Evolutionary conservation across 1,139 yeast species (phyloP).

Genomic region (Taphrina sp.): DNA sequence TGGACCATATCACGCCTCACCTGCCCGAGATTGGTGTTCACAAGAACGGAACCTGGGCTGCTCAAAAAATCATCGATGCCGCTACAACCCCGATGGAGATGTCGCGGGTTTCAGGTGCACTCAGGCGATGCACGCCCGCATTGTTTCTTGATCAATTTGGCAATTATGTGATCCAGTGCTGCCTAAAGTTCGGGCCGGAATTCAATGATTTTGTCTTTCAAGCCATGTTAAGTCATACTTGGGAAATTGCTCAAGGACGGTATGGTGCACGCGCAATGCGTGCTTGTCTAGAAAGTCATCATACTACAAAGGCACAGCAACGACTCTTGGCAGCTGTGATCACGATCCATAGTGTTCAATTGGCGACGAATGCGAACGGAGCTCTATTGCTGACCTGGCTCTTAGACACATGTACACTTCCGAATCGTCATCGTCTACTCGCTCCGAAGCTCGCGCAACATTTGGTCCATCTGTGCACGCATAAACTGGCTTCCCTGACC

Average conservation of each 20-base stretch:
- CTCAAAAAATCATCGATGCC: constrained; percentile 87
- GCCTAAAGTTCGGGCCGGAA: constrained; percentile 82
- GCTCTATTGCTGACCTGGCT: constrained; percentile 90
- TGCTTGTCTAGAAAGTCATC: constrained; percentile 81
- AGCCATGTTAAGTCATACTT: constrained; percentile 71
- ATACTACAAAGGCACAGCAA: constrained; percentile 64
- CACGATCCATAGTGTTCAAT: constrained; percentile 71
- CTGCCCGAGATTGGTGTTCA: constrained; percentile 91
- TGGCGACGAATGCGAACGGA: constrained; percentile 83
- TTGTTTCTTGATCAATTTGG: constrained; percentile 94
- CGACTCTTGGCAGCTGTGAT: constrained; percentile 76
- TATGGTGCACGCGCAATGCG: constrained; percentile 95
- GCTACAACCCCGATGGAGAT: constrained; percentile 69
- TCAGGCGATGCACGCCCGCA: constrained; percentile 79
- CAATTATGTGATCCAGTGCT: constrained; percentile 91
- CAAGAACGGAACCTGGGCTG: constrained; percentile 99
- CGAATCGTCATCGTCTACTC: constrained; percentile 56
- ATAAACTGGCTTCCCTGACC: constrained; percentile 82
- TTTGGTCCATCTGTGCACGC: constrained; percentile 67
- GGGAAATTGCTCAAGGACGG: constrained; percentile 81
- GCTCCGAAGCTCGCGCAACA: constrained; percentile 63
- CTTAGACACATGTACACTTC: constrained; percentile 75
- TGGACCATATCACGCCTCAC: constrained; percentile 72
- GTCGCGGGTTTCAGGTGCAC: constrained; percentile 60
- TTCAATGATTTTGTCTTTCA: constrained; percentile 89